Evolutionary conservation across 192 early-diverging fungal genomes (phyloP), one percentile per base, ranked within the genome.

Genomic region (Linnemannia hyalina): DNA sequence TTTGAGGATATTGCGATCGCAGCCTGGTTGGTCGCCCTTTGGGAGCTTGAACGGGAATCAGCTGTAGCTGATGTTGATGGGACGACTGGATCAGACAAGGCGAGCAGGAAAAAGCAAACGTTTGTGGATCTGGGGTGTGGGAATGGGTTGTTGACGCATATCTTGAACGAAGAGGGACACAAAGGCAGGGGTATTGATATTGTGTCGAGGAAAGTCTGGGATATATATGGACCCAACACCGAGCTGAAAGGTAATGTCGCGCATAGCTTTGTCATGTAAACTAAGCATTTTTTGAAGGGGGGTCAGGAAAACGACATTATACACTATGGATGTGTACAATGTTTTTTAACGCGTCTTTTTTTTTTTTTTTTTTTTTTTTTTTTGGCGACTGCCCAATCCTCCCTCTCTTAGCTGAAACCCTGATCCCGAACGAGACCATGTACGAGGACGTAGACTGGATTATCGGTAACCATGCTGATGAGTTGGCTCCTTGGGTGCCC

Each of bases 391-490:
- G 38, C 49, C 35, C 35, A 36, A 81, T 16, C 81, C 90, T 73
- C 10, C 10, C 1, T 52, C 42, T 35, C 26, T 77, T 88, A 83
- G 94, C 91, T 40, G 81, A 92, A 73, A 94, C 94, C 0, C 55
- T 97, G 6, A 85, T 91, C 23, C 94, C 94, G 11, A 76, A 87
- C 18, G 82, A 81, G 22, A 89, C 75, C 47, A 69, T 60, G 32
- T 93, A 90, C 68, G 87, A 89, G 11, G 88, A 92, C 75, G 88
- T 81, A 22, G 92, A 94, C 75, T 97, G 96, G 96, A 86, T 97
- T 29, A 94, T 97, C 74, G 97, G 95, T 7, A 97, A 97, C 89
- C 97, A 97, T 78, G 94, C 97, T 4, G 97, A 97, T 82, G 97
- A 97, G 82, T 89, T 97, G 41, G 95, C 94, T 18, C 94, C 95